phyloP scores from a whole-genome alignment of 2,329 filamentous ascomycete species.

The Penicillium expansum region DNA sequence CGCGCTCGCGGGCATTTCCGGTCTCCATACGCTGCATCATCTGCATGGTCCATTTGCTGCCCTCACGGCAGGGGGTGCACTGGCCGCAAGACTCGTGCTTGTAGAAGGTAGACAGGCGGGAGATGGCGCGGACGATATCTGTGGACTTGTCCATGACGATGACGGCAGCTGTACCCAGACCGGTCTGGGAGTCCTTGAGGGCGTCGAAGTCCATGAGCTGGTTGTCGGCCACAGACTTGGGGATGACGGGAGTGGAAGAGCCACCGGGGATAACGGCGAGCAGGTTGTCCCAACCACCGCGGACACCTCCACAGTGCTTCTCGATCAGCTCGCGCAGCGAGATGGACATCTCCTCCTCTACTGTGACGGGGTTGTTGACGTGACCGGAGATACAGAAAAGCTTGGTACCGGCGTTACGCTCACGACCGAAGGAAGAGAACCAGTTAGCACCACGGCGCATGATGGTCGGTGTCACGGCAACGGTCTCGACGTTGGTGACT shows the following conservation, averaged over 20 bases:
- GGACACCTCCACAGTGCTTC: conserved; percentile 95
- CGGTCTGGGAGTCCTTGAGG: conserved; percentile 95
- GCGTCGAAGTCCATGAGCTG: conserved; percentile 99
- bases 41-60: conserved; percentile 98
- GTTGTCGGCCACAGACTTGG: conserved; percentile 84
- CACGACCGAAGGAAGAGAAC: conserved; percentile 92
- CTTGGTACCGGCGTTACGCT: conserved; percentile 96
- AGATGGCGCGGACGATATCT: conserved; percentile 91
- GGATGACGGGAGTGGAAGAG: conserved; percentile 92
- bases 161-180: conserved; percentile 93
- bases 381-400: conserved; percentile 97
- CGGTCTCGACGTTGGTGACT: conserved; percentile 95
- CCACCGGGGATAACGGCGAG: conserved; percentile 93
- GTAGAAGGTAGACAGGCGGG: conserved; percentile 93
- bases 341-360: conserved; percentile 99
- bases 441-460: conserved; percentile 86
- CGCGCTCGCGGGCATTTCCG: conserved; percentile 79
- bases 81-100: conserved; percentile 97
- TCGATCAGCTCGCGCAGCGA: conserved; percentile 94
- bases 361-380: conserved; percentile 97
- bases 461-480: conserved; percentile 94
- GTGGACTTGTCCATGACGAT: conserved; percentile 99
- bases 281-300: conserved; percentile 96
- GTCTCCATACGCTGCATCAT: conserved; percentile 97
- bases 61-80: conserved; percentile 98